Conservation (phyloP, 371 early-diverging fungal species). For the Zopfochytrium polystomum region DNA sequence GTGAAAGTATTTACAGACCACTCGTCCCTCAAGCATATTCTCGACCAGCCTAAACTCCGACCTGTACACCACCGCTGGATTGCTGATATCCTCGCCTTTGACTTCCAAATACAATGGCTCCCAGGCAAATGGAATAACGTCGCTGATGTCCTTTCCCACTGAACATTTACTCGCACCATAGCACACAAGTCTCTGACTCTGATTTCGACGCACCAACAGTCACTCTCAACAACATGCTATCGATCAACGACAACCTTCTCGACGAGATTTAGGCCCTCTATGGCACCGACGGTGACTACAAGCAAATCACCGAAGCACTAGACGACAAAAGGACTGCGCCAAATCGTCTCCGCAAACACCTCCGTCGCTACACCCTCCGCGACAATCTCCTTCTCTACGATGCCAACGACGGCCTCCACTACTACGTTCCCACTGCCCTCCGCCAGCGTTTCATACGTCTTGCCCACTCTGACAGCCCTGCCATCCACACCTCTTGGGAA, state of each 20-base stretch:
- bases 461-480: conserved; percentile 14
- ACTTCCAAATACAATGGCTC: conserved; percentile 17
- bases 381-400: conserved; percentile 13
- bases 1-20: conserved; percentile 15
- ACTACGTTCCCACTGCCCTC: conserved; percentile 11
- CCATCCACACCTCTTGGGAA: conserved; percentile 19
- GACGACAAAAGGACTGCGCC: neutral
- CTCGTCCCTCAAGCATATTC: conserved; percentile 10
- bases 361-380: conserved; percentile 10
- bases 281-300: conserved; percentile 7
- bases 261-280: conserved; percentile 1
- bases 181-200: neutral
- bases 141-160: conserved; percentile 8
- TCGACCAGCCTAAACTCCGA: conserved; percentile 12
- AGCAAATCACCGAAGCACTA: conserved; percentile 2
- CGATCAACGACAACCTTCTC: conserved; percentile 9
- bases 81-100: conserved; percentile 14
- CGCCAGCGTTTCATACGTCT: conserved; percentile 4
- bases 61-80: conserved; percentile 21
- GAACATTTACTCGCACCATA: neutral
- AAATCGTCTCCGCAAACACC: neutral
- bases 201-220: neutral
- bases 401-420: conserved; percentile 3
- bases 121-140: conserved; percentile 14
- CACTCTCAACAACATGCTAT: neutral